Percentiles rank a stretch among this genome's conserved stretches.
Conservation (phyloP, 2,329 filamentous ascomycete species). For the Aspergillus brasiliensis region DNA sequence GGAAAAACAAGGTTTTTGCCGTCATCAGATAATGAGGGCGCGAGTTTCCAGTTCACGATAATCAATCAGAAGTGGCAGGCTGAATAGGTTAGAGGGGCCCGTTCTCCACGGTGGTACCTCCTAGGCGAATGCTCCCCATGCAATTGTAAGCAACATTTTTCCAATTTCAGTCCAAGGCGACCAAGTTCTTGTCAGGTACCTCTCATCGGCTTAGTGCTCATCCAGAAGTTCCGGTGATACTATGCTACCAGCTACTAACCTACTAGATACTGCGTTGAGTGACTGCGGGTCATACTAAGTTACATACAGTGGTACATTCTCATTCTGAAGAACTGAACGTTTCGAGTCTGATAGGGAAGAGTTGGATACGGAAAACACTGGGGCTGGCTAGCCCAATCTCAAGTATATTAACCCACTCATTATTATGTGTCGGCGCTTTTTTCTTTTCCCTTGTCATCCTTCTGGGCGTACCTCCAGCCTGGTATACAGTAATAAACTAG, state of each 20-base stretch:
- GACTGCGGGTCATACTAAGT: background rate
- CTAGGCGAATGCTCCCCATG: background rate
- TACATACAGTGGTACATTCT: background rate
- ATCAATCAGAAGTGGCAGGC: too few relatives aligned
- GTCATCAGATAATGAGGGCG: background rate
- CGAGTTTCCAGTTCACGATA: background rate
- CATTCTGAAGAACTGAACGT: constrained; percentile 2
- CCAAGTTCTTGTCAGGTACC: background rate
- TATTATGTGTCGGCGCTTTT: background rate
- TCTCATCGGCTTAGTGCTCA: background rate
- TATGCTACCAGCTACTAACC: too few relatives aligned
- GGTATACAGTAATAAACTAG: background rate
- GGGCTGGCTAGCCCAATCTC: background rate
- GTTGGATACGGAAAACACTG: background rate
- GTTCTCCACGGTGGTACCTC: background rate
- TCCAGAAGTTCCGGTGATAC: background rate
- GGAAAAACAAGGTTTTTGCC: background rate
- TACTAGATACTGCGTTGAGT: background rate
- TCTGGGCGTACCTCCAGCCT: background rate
- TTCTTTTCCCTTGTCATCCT: too few relatives aligned
- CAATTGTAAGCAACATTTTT: background rate
- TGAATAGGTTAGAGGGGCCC: background rate
- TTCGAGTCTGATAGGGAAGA: background rate
- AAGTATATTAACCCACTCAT: background rate
- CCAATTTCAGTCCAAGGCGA: background rate